phyloP scores from a whole-genome alignment of 2,329 filamentous ascomycete species.

The Raffaelea arxii region DNA sequence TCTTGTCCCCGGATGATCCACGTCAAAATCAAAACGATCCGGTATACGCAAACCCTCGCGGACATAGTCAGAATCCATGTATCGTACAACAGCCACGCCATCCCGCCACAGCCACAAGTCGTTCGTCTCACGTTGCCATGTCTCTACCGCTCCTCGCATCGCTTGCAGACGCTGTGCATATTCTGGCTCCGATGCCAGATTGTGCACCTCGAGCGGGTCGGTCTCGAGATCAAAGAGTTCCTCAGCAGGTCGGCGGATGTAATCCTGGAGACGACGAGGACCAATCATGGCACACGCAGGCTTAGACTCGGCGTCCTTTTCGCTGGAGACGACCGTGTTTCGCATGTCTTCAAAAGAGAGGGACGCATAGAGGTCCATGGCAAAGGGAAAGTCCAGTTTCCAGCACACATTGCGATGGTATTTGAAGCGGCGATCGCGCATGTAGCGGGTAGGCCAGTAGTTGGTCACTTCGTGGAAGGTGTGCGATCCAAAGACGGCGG shows the following conservation, averaged over 20 bases:
- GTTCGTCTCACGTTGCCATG: constrained; percentile 19
- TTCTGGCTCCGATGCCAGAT: constrained; percentile 16
- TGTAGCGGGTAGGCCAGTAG: constrained; percentile 39
- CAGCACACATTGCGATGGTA: constrained; percentile 41
- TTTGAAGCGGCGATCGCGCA: constrained; percentile 32
- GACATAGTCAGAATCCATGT: no score
- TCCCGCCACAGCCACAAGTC: constrained; percentile 21
- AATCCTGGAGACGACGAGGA: constrained; percentile 26
- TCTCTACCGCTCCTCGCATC: constrained; percentile 19
- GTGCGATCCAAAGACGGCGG: constrained; percentile 39
- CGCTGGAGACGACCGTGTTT: constrained; percentile 15
- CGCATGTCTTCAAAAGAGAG: constrained; percentile 34
- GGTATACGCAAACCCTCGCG: no score
- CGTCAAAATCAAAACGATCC: no score
- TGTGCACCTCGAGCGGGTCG: constrained; percentile 24
- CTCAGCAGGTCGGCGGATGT: constrained; percentile 33
- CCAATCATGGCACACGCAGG: no score
- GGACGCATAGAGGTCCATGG: constrained; percentile 33
- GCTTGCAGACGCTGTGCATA: constrained; percentile 20
- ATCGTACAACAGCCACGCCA: constrained; percentile 12
- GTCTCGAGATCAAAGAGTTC: constrained; percentile 35
- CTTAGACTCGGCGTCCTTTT: no score
- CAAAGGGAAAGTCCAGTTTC: constrained; percentile 38
- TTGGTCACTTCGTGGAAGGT: constrained; percentile 41
- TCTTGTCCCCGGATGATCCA: no score